phyloP scores from a whole-genome alignment of 768 basidiomycete species.

The Suillus subluteus region DNA sequence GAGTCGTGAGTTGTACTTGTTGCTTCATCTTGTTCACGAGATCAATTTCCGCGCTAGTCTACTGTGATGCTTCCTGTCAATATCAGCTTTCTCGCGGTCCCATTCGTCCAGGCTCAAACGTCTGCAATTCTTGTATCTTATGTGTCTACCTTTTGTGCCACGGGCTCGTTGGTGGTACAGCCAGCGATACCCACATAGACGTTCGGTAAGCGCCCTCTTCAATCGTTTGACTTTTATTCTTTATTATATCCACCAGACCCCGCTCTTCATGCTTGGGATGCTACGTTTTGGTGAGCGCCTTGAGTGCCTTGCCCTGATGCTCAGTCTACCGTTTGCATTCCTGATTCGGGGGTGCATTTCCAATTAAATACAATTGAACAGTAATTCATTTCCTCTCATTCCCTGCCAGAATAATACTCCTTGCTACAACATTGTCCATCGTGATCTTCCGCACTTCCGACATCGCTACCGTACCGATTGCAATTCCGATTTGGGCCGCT shows the following conservation, averaged over 20 bases:
- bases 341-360: conserved; percentile 53
- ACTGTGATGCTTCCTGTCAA: conserved; percentile 15
- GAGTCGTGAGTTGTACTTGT: conserved; percentile 36
- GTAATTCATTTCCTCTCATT: neutral
- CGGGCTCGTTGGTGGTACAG: conserved; percentile 17
- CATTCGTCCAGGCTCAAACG: conserved; percentile 30
- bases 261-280: conserved; percentile 11
- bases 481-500: no score
- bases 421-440: neutral
- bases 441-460: neutral
- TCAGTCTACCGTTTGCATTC: conserved; percentile 53
- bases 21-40: neutral
- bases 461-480: neutral
- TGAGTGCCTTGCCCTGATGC: conserved; percentile 43
- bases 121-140: conserved; percentile 6
- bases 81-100: conserved; percentile 15
- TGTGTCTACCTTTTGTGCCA: conserved; percentile 1
- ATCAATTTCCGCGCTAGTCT: neutral
- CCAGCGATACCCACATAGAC: conserved; percentile 16
- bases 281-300: conserved; percentile 27
- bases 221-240: neutral
- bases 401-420: neutral
- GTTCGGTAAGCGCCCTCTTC: conserved; percentile 34
- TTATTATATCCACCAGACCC: neutral
- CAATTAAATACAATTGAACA: neutral